phyloP scores from a whole-genome alignment of 169 alveolate genomes.

The Cryptosporidium baileyi region DNA sequence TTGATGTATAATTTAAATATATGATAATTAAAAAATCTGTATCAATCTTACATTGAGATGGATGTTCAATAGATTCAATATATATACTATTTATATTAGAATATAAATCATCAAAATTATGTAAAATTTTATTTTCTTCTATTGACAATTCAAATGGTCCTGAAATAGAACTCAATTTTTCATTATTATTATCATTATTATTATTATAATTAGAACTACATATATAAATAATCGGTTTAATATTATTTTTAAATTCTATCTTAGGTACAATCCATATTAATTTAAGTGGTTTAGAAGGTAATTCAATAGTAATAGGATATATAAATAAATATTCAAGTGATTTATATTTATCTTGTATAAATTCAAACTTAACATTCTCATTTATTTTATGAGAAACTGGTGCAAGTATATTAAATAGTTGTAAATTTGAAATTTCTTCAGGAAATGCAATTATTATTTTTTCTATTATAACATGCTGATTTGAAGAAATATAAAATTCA shows the following conservation, averaged over 20 bases:
- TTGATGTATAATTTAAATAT: neutral
- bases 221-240: neutral
- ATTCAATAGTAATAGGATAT: neutral
- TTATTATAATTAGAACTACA: neutral
- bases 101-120: neutral
- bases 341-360: neutral
- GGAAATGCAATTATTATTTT: neutral
- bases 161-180: neutral
- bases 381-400: neutral
- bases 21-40: neutral
- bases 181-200: neutral
- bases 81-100: neutral
- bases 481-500: neutral
- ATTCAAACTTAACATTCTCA: neutral
- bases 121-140: neutral
- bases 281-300: slow-evolving; percentile 1
- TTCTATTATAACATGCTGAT: neutral
- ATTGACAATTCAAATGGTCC: slow-evolving; percentile 53
- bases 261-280: slow-evolving; percentile 42
- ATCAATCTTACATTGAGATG: slow-evolving; percentile 15
- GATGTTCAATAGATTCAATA: slow-evolving; percentile 1
- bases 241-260: neutral
- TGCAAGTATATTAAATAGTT: slow-evolving; percentile 1
- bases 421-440: neutral
- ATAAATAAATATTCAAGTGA: slow-evolving; percentile 2